Base-by-base conservation (phyloP, 805 yeast genomes). In the Saturnispora dispora region DNA sequence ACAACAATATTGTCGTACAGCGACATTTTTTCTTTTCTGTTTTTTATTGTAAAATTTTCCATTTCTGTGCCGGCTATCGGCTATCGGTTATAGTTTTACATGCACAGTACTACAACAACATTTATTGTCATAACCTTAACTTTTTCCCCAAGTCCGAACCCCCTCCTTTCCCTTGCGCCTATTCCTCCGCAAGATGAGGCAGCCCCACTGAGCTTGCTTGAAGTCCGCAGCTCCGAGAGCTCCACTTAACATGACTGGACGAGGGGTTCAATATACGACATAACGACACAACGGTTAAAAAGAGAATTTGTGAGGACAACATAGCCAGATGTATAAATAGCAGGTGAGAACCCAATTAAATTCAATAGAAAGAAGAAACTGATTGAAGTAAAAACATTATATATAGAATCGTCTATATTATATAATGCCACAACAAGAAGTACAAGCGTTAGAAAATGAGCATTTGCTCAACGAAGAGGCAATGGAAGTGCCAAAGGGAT, bases 401-500 rank as follows among this genome's bases (percentile, higher is more conserved):
- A 18, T 28, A 30, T 44, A 17, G 11, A 6, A 6, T 27, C 7
- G 32, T n/a, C 15, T 28, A 5, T 44, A 18, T 20, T 20, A 37
- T 37, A 37, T 25, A 28, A 30, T 35, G 36, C 36, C 36, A 39
- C 35, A 39, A 23, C 28, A 45, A 40, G 30, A 46, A 58, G 28
- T 49, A 57, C 41, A 62, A 42, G 62, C 58, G 13, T 56, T 62
- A 47, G 71, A 68, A 52, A 66, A 64, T 47, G 68, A 65, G 46
- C 70, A 66, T 40, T 54, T 66, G 41, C 60, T 65, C 61, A 61
- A 59, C 50, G 69, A 62, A 42, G 47, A 44, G 20, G 55, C 65
- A 2, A 27, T 67, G 22, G 57, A 54, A 7, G 69, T 68, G 30
- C 71, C 72, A 20, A 39, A 52, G 28, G 72, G 71, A 3, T 69